These are phyloP conservation scores for Phytophthora palmivora DNA, from an alignment of 352 stramenopile genomes.

Conservation along the genomic window DNA sequence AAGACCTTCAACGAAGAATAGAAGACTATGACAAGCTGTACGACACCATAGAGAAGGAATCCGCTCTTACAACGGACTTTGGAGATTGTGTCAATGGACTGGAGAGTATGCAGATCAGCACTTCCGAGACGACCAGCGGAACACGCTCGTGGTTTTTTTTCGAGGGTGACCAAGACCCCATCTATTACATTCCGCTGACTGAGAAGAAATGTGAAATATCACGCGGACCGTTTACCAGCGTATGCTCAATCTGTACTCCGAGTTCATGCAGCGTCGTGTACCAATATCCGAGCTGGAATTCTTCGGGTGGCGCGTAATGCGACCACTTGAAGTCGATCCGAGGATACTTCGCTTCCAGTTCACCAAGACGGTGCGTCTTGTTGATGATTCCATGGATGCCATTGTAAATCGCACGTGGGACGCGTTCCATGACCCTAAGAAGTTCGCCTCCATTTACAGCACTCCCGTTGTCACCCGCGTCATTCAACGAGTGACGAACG, in stretches of 20 bases:
- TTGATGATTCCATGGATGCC: slow-evolving; percentile 47
- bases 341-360: slow-evolving; percentile 53
- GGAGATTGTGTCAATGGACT: slow-evolving; percentile 12
- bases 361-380: slow-evolving; percentile 41
- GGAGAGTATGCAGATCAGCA: slow-evolving; percentile 4
- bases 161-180: slow-evolving; percentile 39
- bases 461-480: slow-evolving; percentile 46
- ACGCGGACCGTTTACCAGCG: slow-evolving; percentile 42
- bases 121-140: not conserved
- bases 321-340: slow-evolving; percentile 31
- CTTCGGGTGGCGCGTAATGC: slow-evolving; percentile 47
- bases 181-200: slow-evolving; percentile 45
- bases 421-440: slow-evolving; percentile 45
- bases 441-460: slow-evolving; percentile 53
- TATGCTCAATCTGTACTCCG: slow-evolving; percentile 43
- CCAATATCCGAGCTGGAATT: slow-evolving; percentile 41
- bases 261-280: slow-evolving; percentile 41
- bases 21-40: slow-evolving; percentile 41
- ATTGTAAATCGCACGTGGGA: slow-evolving; percentile 53
- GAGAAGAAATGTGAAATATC: slow-evolving; percentile 36
- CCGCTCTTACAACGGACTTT: slow-evolving; percentile 6
- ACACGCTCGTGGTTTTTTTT: slow-evolving; percentile 45
- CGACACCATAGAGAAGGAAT: slow-evolving; percentile 38
- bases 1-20: slow-evolving; percentile 38
- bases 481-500: slow-evolving; percentile 41